Conservation (phyloP, 371 early-diverging fungal genomes). For the Capillidium rhysosporum region DNA sequence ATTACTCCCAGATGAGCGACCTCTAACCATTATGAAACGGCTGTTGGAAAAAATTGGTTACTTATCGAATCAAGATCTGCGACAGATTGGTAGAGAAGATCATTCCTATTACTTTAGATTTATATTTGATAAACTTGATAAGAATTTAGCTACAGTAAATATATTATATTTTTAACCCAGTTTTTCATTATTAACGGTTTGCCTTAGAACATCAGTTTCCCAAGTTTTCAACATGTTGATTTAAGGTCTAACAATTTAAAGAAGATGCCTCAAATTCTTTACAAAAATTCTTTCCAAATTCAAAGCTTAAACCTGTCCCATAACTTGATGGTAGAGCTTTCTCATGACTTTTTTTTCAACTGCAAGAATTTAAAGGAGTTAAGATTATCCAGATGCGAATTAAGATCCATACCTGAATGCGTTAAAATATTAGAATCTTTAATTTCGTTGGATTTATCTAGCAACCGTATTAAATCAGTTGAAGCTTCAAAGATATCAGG, state of each 20-base stretch:
- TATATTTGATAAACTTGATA: conserved; percentile 28
- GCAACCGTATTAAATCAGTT: conserved; percentile 47
- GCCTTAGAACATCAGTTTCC: neutral
- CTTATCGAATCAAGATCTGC: conserved; percentile 45
- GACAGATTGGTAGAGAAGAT: conserved; percentile 60
- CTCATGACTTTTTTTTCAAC: conserved; percentile 49
- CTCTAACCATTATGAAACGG: conserved; percentile 41
- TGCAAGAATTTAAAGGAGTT: conserved; percentile 40
- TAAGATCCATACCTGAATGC: conserved; percentile 32
- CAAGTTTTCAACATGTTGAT: conserved; percentile 22
- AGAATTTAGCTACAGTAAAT: neutral
- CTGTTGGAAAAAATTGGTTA: conserved; percentile 58
- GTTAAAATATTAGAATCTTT: conserved; percentile 30
- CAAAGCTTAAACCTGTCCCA: conserved; percentile 42
- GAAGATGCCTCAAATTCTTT: conserved; percentile 28
- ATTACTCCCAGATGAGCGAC: conserved; percentile 39
- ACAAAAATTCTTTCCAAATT: conserved; percentile 10
- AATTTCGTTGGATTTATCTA: conserved; percentile 46
- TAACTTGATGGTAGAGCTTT: conserved; percentile 42
- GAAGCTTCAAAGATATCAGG: conserved; percentile 30
- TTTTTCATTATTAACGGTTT: neutral
- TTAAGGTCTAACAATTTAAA: conserved; percentile 35
- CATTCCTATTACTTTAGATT: conserved; percentile 65
- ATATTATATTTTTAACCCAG: neutral
- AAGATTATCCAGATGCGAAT: conserved; percentile 43